These are phyloP conservation scores for Penicillium crystallinum DNA, from an alignment of 495 filamentous ascomycete species.

Conservation along the genomic window DNA sequence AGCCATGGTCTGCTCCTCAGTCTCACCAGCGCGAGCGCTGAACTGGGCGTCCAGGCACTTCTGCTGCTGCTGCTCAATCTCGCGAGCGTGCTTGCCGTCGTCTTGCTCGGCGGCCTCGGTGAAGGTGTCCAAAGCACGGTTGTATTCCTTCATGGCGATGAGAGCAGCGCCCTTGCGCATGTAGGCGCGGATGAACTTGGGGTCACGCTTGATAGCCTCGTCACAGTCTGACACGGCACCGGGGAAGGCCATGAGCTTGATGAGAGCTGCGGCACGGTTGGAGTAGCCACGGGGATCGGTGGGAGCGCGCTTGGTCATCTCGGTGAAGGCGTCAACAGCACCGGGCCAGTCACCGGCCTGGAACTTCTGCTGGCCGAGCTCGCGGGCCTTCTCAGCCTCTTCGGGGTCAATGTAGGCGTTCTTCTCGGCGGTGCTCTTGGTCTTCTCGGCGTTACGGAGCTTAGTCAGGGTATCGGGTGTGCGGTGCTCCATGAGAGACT, in stretches of 20 bases:
- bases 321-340: constrained; percentile 88
- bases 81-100: constrained; percentile 69
- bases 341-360: constrained; percentile 95
- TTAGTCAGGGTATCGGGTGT: constrained; percentile 91
- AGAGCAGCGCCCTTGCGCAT: constrained; percentile 90
- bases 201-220: constrained; percentile 80
- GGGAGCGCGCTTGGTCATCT: constrained; percentile 96
- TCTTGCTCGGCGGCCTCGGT: constrained; percentile 75
- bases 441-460: constrained; percentile 88
- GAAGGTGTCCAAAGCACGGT: constrained; percentile 84
- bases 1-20: constrained; percentile 92
- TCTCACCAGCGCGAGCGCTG: constrained; percentile 83
- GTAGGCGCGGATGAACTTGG: constrained; percentile 91
- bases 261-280: constrained; percentile 93
- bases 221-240: constrained; percentile 91
- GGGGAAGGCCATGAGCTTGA: constrained; percentile 94
- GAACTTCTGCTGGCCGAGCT: constrained; percentile 92
- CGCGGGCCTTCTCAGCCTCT: constrained; percentile 92
- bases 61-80: constrained; percentile 91
- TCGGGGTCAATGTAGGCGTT: constrained; percentile 81
- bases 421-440: constrained; percentile 70
- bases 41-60: constrained; percentile 94
- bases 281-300: constrained; percentile 92
- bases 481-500: constrained; percentile 91
- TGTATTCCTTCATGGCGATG: constrained; percentile 96